Base-by-base conservation (phyloP, 352 stramenopile species). In the Phytophthora fragariaefolia region DNA sequence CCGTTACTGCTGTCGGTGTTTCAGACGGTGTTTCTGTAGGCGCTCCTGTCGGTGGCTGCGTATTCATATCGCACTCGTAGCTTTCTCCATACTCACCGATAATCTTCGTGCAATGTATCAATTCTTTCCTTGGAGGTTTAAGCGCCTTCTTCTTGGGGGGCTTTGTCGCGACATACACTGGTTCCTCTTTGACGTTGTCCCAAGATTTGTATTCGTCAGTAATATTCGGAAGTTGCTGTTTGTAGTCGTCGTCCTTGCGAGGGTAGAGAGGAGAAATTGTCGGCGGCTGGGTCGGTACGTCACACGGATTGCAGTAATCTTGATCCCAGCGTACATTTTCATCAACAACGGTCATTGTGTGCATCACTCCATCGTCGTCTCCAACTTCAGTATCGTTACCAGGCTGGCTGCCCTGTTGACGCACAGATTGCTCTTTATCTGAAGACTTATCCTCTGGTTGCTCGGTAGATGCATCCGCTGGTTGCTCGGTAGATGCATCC, bases 271-370 rank as follows among this genome's bases (percentile, higher is more conserved):
- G 48, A 52, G 47, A 13, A 50, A 60, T n/a, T 13, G 51, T 69
- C 57, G 52, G 51, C 32, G 38, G 20, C 52, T 48, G 45, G 7
- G 60, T 73, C 10, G 66, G 60, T 13, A 73, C 34, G 17, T 64
- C 65, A 51, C 65, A 69, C 6, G 58, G 65, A 51, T 60, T 15
- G 24, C 58, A 69, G 20, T 73, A 58, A 7, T 73, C 28, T 53
- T 69, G 52, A 18, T 65, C 26, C 65, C 65, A 69, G 18, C 52
- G 46, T 45, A 61, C 65, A 15, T 42, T 18, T 26, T 50, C 65
- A 15, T 69, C 43, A 4, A 32, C 40, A 4, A 64, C 30, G 30
- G 23, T 20, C 27, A 4, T 45, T n/a, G 36, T 55, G 2, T 30
- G 22, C 12, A 46, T 55, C 17, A 26, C 38, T 24, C 15, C 24